phyloP scores from a whole-genome alignment of 192 early-diverging fungal genomes.

The Diversispora epigaea region DNA sequence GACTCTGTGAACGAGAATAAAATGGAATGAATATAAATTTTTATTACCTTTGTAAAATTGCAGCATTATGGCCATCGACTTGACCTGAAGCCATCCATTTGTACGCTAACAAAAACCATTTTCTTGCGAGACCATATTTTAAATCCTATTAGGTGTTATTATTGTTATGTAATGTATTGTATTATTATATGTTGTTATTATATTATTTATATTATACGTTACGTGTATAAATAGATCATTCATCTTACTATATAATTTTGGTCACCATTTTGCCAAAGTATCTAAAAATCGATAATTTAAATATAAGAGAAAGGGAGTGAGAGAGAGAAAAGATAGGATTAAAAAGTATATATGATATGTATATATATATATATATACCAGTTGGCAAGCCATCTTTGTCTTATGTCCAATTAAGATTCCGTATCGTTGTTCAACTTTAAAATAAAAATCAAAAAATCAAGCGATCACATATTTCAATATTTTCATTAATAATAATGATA shows the following conservation, averaged over 20 bases:
- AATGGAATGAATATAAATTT: too few relatives aligned
- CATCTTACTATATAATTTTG: conserved; percentile 18
- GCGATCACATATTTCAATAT: not conserved
- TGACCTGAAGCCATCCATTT: conserved; percentile 21
- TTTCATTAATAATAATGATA: not conserved
- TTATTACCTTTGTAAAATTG: conserved; percentile 31
- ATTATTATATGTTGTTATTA: not conserved
- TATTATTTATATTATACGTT: not conserved
- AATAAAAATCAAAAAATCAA: not conserved
- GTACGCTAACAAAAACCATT: conserved; percentile 22
- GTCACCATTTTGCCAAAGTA: conserved; percentile 33
- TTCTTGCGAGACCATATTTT: conserved; percentile 22
- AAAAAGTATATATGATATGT: not conserved
- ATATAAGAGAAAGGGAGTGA: too few relatives aligned
- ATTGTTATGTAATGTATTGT: not conserved
- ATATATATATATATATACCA: conserved; percentile 1
- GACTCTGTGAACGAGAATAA: too few relatives aligned
- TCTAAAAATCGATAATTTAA: conserved; percentile 6
- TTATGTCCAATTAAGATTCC: conserved; percentile 22
- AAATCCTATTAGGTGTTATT: not conserved
- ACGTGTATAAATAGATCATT: not conserved
- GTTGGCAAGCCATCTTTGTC: conserved; percentile 23
- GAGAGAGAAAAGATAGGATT: too few relatives aligned
- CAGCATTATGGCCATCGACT: conserved; percentile 20
- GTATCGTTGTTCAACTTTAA: conserved; percentile 26